Evolutionary conservation across 2,329 filamentous ascomycete genomes (phyloP).

Genomic region (Fusarium neocosmosporiellum): DNA sequence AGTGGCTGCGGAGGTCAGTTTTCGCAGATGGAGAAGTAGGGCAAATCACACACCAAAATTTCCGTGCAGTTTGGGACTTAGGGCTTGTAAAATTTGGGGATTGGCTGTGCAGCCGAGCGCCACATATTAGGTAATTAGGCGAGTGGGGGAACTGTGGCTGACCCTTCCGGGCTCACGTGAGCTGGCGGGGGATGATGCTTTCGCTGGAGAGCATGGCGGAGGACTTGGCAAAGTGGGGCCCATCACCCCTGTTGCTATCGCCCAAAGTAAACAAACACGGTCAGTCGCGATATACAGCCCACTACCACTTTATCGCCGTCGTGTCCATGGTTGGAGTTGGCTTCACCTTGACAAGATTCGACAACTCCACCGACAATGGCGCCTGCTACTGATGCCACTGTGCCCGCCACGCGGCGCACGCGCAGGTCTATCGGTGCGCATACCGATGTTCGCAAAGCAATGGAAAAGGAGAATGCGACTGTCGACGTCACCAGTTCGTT

Average conservation of each 20-base stretch:
- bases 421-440: constrained; percentile 78
- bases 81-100: constrained; percentile 55
- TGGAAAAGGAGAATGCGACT: constrained; percentile 84
- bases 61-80: constrained; percentile 50
- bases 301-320: constrained; percentile 41
- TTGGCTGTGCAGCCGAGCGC: constrained; percentile 47
- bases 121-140: constrained; percentile 42
- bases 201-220: not conserved
- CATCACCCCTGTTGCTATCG: constrained; percentile 36
- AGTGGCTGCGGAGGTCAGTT: constrained; percentile 46
- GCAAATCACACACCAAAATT: constrained; percentile 50
- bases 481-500: constrained; percentile 69
- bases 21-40: constrained; percentile 54
- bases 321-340: constrained; percentile 31
- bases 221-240: constrained; percentile 35
- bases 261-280: constrained; percentile 55
- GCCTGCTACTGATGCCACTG: constrained; percentile 55
- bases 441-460: constrained; percentile 62
- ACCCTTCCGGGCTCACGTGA: constrained; percentile 25
- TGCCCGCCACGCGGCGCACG: constrained; percentile 67
- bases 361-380: constrained; percentile 47
- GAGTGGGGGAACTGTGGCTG: not conserved
- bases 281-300: constrained; percentile 44
- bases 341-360: constrained; percentile 23
- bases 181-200: constrained; percentile 8